Conservation (phyloP, 768 basidiomycete genomes). For the Naganishia vaughanmartiniae region DNA sequence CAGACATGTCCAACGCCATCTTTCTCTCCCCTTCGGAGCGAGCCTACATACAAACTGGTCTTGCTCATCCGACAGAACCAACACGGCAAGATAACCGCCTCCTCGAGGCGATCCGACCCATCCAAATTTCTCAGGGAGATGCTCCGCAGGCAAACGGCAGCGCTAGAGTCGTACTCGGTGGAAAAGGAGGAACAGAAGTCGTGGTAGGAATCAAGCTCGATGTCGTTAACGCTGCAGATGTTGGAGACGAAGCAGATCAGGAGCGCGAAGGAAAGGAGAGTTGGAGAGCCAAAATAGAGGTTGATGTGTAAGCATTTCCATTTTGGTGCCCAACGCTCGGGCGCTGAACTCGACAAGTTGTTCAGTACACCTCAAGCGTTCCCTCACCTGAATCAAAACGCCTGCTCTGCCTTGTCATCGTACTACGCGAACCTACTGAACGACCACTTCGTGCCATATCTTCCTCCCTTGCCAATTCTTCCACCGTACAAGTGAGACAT, state of each 20-base stretch:
- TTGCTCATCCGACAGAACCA: conserved; percentile 40
- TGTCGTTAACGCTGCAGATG: conserved; percentile 39
- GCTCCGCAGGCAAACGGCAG: conserved; percentile 49
- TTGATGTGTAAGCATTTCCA: conserved; percentile 48
- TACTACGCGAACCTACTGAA: conserved; percentile 39
- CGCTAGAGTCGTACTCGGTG: conserved; percentile 38
- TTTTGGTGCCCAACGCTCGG: neutral
- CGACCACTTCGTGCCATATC: conserved; percentile 48
- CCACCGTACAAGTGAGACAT: conserved; percentile 40
- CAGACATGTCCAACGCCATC: conserved; percentile 20
- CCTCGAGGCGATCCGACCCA: conserved; percentile 35
- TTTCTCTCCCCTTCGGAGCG: conserved; percentile 46
- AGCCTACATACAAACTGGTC: conserved; percentile 46
- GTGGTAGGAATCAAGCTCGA: conserved; percentile 50
- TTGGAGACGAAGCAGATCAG: conserved; percentile 26
- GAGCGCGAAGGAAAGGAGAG: conserved; percentile 33
- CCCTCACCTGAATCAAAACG: conserved; percentile 34
- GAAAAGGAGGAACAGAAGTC: conserved; percentile 44
- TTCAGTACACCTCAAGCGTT: conserved; percentile 47
- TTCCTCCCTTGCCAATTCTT: conserved; percentile 45
- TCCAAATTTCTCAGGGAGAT: conserved; percentile 43
- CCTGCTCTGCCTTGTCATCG: conserved; percentile 36
- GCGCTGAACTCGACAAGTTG: neutral
- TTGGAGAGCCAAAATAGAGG: conserved; percentile 47
- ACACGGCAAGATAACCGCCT: conserved; percentile 44